phyloP scores from a whole-genome alignment of 2,329 filamentous ascomycete species.

The Pyricularia sp. region DNA sequence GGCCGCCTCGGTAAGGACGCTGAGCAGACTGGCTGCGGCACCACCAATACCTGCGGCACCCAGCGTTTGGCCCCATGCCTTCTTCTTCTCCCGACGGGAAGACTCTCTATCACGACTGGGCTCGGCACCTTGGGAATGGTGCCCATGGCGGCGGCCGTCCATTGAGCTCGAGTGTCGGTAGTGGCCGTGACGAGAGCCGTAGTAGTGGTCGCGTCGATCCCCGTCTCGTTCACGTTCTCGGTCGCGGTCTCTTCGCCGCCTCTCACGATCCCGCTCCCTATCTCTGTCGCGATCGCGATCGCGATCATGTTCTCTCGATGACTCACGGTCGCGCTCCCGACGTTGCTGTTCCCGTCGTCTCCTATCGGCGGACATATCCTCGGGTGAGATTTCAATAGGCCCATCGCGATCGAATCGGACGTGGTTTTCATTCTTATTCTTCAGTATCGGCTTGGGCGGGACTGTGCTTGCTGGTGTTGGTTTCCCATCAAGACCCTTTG shows the following conservation, averaged over 20 bases:
- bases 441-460: conserved; percentile 44
- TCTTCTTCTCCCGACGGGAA: conserved; percentile 26
- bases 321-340: conserved; percentile 16
- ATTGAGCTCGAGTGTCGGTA: conserved; percentile 11
- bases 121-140: conserved; percentile 11
- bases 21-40: conserved; percentile 44
- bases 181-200: conserved; percentile 15
- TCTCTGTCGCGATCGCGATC: conserved; percentile 18
- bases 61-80: conserved; percentile 38
- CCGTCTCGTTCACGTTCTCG: conserved; percentile 14
- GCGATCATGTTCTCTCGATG: conserved; percentile 12
- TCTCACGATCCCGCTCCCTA: conserved; percentile 26
- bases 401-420: conserved; percentile 38
- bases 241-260: conserved; percentile 20
- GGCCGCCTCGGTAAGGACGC: conserved; percentile 45
- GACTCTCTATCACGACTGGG: conserved; percentile 16
- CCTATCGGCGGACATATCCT: conserved; percentile 15
- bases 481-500: conserved; percentile 14
- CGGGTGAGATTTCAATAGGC: conserved; percentile 27
- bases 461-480: conserved; percentile 22
- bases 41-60: conserved; percentile 47
- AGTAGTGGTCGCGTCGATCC: conserved; percentile 5
- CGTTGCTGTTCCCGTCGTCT: conserved; percentile 12
- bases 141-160: conserved; percentile 18
- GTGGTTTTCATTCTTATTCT: conserved; percentile 45